Evolutionary conservation across 306 rosid species (phyloP).

Genomic region (barrel medic (Medicago truncatula)): DNA sequence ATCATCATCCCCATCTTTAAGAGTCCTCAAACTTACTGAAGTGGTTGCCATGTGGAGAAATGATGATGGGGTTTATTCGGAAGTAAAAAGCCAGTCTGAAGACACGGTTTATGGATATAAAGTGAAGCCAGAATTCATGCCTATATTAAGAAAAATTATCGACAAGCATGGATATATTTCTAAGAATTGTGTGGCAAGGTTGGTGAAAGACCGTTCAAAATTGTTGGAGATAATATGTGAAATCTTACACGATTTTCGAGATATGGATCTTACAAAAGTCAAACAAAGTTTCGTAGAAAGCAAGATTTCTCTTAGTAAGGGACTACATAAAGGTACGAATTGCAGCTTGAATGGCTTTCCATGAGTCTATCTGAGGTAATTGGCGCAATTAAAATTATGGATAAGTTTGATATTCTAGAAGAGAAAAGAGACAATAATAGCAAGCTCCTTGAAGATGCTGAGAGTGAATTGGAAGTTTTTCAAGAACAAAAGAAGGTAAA

Average conservation of each 20-base stretch:
- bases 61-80: neutral
- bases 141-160: neutral
- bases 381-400: neutral
- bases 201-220: neutral
- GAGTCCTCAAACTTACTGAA: slow-evolving; percentile 23
- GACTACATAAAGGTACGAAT: too few species aligned
- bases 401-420: neutral
- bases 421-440: neutral
- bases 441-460: neutral
- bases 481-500: neutral
- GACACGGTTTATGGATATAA: slow-evolving; percentile 15
- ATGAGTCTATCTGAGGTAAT: slow-evolving; percentile 9
- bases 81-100: neutral
- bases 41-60: neutral
- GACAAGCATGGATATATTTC: slow-evolving; percentile 12
- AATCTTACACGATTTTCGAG: neutral
- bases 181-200: neutral
- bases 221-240: slow-evolving; percentile 26
- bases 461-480: slow-evolving; percentile 7
- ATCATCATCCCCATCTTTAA: neutral
- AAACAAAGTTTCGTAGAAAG: neutral
- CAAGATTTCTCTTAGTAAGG: slow-evolving; percentile 5
- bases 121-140: slow-evolving; percentile 13
- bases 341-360: slow-evolving; percentile 35
- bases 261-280: neutral